phyloP scores from a whole-genome alignment of 768 basidiomycete species.

The Pholiota conissans region DNA sequence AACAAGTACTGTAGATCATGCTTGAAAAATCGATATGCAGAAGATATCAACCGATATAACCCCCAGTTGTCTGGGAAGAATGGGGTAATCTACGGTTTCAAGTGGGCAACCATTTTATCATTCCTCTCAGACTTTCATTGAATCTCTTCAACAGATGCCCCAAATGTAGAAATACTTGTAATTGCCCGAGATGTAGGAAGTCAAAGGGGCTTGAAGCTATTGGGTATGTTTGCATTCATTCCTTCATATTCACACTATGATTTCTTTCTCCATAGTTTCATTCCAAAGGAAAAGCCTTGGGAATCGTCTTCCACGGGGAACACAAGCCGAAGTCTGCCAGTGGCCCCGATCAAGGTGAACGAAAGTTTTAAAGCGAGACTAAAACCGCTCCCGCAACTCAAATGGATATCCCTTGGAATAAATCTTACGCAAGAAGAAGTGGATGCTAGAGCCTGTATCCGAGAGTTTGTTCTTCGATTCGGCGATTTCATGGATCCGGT shows the following conservation, averaged over 20 bases:
- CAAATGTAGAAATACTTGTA: constrained; percentile 64
- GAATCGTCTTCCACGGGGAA: constrained; percentile 6
- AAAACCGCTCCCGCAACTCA: constrained; percentile 40
- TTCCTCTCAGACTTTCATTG: neutral
- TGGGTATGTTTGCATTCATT: constrained; percentile 42
- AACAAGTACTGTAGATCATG: constrained; percentile 6
- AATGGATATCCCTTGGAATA: constrained; percentile 54
- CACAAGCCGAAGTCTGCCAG: neutral
- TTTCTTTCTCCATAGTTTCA: constrained; percentile 6
- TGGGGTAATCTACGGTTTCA: constrained; percentile 44
- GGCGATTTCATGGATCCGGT: constrained; percentile 45
- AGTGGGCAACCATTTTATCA: constrained; percentile 33
- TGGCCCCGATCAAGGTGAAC: neutral
- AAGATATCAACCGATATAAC: constrained; percentile 47
- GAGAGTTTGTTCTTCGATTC: constrained; percentile 76
- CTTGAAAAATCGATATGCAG: constrained; percentile 2
- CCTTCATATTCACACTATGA: neutral
- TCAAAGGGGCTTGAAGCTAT: constrained; percentile 57
- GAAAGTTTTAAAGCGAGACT: neutral
- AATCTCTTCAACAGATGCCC: constrained; percentile 53
- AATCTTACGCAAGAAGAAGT: constrained; percentile 45
- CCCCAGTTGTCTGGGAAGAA: constrained; percentile 47
- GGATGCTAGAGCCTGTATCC: constrained; percentile 65
- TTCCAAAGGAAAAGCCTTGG: constrained; percentile 14
- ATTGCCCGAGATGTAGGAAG: constrained; percentile 67